Conservation (phyloP, 495 filamentous ascomycete genomes). For the Xylaria castorea region DNA sequence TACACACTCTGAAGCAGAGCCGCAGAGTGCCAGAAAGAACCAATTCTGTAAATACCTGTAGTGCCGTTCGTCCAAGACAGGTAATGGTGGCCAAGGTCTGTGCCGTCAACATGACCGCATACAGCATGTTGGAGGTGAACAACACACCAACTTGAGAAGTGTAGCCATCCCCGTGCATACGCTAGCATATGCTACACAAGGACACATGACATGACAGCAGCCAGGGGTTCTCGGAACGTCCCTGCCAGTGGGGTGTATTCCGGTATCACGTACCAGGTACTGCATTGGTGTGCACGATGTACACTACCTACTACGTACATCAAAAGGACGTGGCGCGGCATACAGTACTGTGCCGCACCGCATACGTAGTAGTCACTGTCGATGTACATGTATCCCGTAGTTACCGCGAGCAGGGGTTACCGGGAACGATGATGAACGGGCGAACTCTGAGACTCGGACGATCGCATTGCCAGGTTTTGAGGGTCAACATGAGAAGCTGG, state of each 20-base stretch:
- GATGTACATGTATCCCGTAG: neutral
- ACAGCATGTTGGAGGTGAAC: constrained; percentile 23
- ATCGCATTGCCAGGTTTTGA: constrained; percentile 11
- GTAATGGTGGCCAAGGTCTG: constrained; percentile 13
- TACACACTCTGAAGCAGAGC: constrained; percentile 21
- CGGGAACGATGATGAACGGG: constrained; percentile 16
- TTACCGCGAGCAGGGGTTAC: constrained; percentile 15
- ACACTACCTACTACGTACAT: constrained; percentile 1
- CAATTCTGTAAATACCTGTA: constrained; percentile 11
- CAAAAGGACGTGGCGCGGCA: constrained; percentile 9
- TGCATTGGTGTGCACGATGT: neutral
- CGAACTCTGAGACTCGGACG: constrained; percentile 13
- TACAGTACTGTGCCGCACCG: neutral
- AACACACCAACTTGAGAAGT: constrained; percentile 8
- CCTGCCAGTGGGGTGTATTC: constrained; percentile 27
- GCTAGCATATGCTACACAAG: constrained; percentile 25
- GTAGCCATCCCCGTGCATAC: constrained; percentile 24
- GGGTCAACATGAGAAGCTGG: neutral
- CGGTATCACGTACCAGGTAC: constrained; percentile 15
- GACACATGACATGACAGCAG: constrained; percentile 28
- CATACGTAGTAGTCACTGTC: neutral
- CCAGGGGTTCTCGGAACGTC: constrained; percentile 27
- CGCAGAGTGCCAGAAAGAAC: constrained; percentile 19
- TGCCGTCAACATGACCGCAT: constrained; percentile 25
- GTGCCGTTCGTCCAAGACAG: constrained; percentile 20